A percentile compares a stretch with the other conserved stretches of the same genome.
These are phyloP conservation scores for Lachnellula cervina DNA, from an alignment of 2,329 filamentous ascomycete genomes.

Conservation along the genomic window DNA sequence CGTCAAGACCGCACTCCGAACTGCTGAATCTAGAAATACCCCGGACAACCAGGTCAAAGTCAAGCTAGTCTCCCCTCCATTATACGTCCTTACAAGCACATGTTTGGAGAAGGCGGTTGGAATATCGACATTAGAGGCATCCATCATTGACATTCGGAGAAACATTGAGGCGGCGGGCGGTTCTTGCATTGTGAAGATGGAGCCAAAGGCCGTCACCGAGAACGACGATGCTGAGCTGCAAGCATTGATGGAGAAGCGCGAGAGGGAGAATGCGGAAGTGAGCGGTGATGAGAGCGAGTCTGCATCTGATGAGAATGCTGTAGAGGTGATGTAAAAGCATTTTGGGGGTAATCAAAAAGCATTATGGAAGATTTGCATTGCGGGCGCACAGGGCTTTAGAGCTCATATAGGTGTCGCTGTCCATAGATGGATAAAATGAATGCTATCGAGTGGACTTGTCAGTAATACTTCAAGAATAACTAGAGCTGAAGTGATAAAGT, in stretches of 20 bases:
- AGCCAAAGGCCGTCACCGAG: conserved; percentile 97
- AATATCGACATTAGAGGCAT: conserved; percentile 78
- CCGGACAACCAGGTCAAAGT: conserved; percentile 94
- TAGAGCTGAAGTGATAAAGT: neutral
- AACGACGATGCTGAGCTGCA: conserved; percentile 96
- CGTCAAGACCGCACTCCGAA: conserved; percentile 86
- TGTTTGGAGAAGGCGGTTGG: conserved; percentile 89
- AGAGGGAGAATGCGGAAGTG: conserved; percentile 95
- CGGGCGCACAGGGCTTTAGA: conserved; percentile 24
- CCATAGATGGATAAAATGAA: conserved; percentile 5
- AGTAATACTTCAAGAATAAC: neutral
- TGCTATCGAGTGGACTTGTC: neutral
- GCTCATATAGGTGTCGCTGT: conserved; percentile 11
- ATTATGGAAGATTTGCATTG: conserved; percentile 29
- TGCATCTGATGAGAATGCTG: conserved; percentile 86
- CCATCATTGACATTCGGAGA: conserved; percentile 79
- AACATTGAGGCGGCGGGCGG: conserved; percentile 77
- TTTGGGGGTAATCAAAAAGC: conserved; percentile 24
- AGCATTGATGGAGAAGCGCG: conserved; percentile 97
- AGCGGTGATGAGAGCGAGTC: conserved; percentile 95
- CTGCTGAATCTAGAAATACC: conserved; percentile 89
- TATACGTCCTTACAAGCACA: conserved; percentile 94
- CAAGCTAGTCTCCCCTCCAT: conserved; percentile 92
- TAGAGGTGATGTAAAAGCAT: conserved; percentile 43
- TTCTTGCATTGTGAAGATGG: conserved; percentile 89